Evolutionary conservation across 1,284 basidiomycete species (phyloP), one percentile per base, ranked within the genome.

Genomic region (Xerocomus minutiporus): DNA sequence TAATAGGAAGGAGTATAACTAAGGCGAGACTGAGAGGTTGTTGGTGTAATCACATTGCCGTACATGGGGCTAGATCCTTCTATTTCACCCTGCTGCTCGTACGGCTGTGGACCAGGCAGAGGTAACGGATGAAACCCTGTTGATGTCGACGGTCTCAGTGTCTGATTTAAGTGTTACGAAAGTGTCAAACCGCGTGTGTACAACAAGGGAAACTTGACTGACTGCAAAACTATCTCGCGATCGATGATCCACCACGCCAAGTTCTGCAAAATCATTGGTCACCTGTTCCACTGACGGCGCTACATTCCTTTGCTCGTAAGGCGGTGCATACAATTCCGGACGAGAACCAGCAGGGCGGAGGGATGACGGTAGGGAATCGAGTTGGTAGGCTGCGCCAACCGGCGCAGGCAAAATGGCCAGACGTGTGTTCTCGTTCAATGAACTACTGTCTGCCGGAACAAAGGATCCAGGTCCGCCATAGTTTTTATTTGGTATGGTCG

Each of bases 401-500:
- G 77, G 73, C 12, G 71, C 61, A 50, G 71, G 63, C 44, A 73
- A 68, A 35, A 73, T 53, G n/a, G 60, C 59, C 3, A 59, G 54
- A 49, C 53, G 55, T 8, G 61, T 36, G 50, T 59, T 55, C 51
- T 51, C 50, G 59, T 68, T 64, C 57, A 59, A 56, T 45, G 62
- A 58, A 53, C 52, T 56, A 35, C 79, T 75, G 29, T 76, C 78
- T 17, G 78, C 73, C 1, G 88, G 81, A 15, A 82, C 73, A 63
- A 91, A 91, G 25, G 79, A 80, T 35, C 89, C 89, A 23, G 85
- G 83, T 0, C 89, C 89, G 28, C 81, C 86, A 60, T 91, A 91
- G 51, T 84, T 80, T 49, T 76, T 82, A 58, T 78, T 79, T 39
- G 68, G 69, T 55, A 75, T 77, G 5, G 76, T 68, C 29, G 74